Evolutionary conservation across 75 land plant genomes (phyloP), one percentile per base, ranked within the genome.

Genomic region (Picea glauca): DNA sequence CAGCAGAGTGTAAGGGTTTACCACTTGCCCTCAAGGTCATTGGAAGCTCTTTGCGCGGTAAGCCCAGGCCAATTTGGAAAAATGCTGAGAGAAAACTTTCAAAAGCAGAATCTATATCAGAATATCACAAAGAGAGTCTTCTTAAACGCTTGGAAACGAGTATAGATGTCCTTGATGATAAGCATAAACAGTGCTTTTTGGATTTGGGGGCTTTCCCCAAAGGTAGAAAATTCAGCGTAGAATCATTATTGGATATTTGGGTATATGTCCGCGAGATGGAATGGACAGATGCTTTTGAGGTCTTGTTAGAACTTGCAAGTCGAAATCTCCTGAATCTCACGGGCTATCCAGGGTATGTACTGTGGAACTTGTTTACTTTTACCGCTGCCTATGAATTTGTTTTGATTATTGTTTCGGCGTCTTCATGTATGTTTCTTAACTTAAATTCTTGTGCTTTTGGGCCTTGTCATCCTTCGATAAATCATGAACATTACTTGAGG

Each of bases 11-110:
- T 63, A 85, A 83, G 80, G 90, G 93, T 6, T 84, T 88, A 23
- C 93, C 93, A 0, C 54, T 91, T 72, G 90, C 90, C 62, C 84
- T 91, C 13, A 88, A 91, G 77, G 93, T 91, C 58, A 87, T 88
- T 35, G 93, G 90, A 58, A 83, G 88, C 65, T 91, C 88, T 4
- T 59, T 91, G 13, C 63, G 81, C 13, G 85, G 76, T 8, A 82
- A 80, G 58, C 81, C 80, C 30, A 77, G 81, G 35, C 76, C 67
- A 79, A 77, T 78, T 15, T 88, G 93, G 93, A 66, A 61, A 20
- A 79, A 85, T 62, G 88, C 88, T 15, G 78, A 76, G 74, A 83
- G 77, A 43, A 84, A 79, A 76, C 72, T 91, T n/a, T 78, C 87
- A 23, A 68, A 78, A 72, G 79, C 86, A 7, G 82, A 86, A 62